Conservation (phyloP, 768 basidiomycete genomes). For the Wakefieldia striispora region DNA sequence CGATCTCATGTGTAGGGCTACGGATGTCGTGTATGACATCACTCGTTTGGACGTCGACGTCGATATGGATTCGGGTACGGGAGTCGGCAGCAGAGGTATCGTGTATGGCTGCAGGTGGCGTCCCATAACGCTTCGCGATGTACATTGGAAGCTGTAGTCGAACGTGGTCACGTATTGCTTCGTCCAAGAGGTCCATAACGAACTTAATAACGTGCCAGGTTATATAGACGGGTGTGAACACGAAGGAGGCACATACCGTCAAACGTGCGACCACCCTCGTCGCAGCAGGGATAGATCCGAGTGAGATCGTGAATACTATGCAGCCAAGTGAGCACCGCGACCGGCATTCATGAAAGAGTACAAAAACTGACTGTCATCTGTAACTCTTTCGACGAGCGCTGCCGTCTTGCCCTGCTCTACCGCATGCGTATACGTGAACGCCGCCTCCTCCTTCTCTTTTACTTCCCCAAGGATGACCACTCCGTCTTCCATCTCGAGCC, state of each 20-base stretch:
- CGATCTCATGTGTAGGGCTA: slow-evolving; percentile 47
- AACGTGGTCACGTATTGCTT: slow-evolving; percentile 45
- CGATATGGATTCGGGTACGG: slow-evolving; percentile 40
- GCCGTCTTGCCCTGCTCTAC: slow-evolving; percentile 38
- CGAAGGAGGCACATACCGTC: slow-evolving; percentile 34
- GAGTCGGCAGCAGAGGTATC: slow-evolving; percentile 28
- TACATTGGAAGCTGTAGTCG: slow-evolving; percentile 54
- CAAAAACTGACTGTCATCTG: slow-evolving; percentile 47
- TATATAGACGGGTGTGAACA: not conserved
- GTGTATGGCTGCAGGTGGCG: slow-evolving; percentile 37
- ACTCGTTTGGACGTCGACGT: slow-evolving; percentile 47
- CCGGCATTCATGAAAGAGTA: not conserved
- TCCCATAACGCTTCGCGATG: slow-evolving; percentile 54
- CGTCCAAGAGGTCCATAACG: slow-evolving; percentile 51
- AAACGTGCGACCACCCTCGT: slow-evolving; percentile 40
- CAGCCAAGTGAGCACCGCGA: not conserved
- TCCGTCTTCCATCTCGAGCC: slow-evolving; percentile 45
- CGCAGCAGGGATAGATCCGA: slow-evolving; percentile 49
- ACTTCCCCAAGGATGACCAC: slow-evolving; percentile 42
- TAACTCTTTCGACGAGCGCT: slow-evolving; percentile 47
- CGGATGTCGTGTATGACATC: slow-evolving; percentile 39
- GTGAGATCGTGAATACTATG: slow-evolving; percentile 56
- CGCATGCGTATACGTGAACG: slow-evolving; percentile 40
- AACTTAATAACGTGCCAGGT: slow-evolving; percentile 34
- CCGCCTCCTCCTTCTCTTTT: slow-evolving; percentile 48